A percentile compares a stretch with the other conserved stretches of the same genome.
These are phyloP conservation scores for Xenoacremonium recifei DNA, from an alignment of 2,329 filamentous ascomycete genomes.

Conservation along the genomic window DNA sequence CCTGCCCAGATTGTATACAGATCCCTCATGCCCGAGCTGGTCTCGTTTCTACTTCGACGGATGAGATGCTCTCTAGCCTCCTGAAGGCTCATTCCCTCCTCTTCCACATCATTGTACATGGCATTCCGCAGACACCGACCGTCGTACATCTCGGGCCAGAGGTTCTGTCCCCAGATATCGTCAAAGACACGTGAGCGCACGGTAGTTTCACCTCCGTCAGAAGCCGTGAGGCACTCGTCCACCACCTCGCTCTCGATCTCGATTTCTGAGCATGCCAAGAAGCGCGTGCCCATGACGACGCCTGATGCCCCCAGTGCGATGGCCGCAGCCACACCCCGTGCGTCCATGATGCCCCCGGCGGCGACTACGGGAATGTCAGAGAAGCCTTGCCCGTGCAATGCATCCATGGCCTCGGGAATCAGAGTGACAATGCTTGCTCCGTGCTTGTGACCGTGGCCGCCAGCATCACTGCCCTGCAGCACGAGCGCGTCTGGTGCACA, in stretches of 20 bases:
- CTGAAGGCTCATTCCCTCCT: too few relatives aligned
- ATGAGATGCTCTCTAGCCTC: too few relatives aligned
- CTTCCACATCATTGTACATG: too few relatives aligned
- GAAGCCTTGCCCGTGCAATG: constrained; percentile 28
- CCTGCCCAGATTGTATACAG: too few relatives aligned
- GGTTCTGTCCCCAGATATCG: constrained; percentile 42
- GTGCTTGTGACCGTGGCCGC: constrained; percentile 48
- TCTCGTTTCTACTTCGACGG: too few relatives aligned
- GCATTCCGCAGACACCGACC: too few relatives aligned
- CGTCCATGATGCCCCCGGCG: constrained; percentile 53
- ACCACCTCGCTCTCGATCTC: constrained; percentile 40
- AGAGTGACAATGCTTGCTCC: constrained; percentile 45
- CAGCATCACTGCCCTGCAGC: constrained; percentile 52
- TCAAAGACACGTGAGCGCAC: constrained; percentile 44
- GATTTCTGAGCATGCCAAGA: constrained; percentile 49
- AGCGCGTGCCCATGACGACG: constrained; percentile 61
- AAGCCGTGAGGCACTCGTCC: constrained; percentile 39
- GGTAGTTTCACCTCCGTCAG: constrained; percentile 38
- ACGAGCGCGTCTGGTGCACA: constrained; percentile 48
- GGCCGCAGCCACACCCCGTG: constrained; percentile 48
- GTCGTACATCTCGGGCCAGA: too few relatives aligned
- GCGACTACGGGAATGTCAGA: constrained; percentile 45
- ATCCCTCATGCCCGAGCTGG: too few relatives aligned
- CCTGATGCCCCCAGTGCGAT: constrained; percentile 52
- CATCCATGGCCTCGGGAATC: constrained; percentile 49